These are phyloP conservation scores for Earliella scabrosa DNA, from an alignment of 1,284 basidiomycete genomes.

Conservation along the genomic window DNA sequence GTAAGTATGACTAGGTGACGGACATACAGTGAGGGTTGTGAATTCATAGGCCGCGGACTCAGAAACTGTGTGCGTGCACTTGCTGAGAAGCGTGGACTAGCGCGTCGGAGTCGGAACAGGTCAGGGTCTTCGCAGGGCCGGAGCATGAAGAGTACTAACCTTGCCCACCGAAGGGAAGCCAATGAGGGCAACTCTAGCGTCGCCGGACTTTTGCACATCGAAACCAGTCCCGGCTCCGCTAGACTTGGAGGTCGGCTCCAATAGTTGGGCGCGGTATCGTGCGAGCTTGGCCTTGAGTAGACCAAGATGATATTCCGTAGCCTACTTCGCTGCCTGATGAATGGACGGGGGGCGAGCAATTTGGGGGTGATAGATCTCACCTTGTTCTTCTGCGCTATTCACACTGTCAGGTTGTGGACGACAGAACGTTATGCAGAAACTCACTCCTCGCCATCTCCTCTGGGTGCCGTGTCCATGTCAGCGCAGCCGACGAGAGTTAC, in stretches of 20 bases:
- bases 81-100: slow-evolving; percentile 90
- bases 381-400: slow-evolving; percentile 89
- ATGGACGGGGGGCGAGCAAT: neutral
- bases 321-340: slow-evolving; percentile 51
- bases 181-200: slow-evolving; percentile 92
- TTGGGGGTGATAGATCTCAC: slow-evolving; percentile 40
- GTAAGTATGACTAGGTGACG: neutral
- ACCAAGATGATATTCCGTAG: slow-evolving; percentile 90
- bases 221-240: slow-evolving; percentile 87
- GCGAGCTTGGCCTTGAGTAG: slow-evolving; percentile 91
- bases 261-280: slow-evolving; percentile 87
- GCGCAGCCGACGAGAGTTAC: neutral
- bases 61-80: slow-evolving; percentile 90
- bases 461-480: slow-evolving; percentile 33
- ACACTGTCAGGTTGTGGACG: slow-evolving; percentile 1
- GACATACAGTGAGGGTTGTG: slow-evolving; percentile 83
- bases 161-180: slow-evolving; percentile 96
- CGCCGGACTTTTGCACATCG: slow-evolving; percentile 93
- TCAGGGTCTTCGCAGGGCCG: neutral
- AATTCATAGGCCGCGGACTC: slow-evolving; percentile 95
- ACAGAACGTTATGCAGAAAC: slow-evolving; percentile 37
- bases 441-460: slow-evolving; percentile 95
- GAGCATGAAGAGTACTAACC: slow-evolving; percentile 39
- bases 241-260: slow-evolving; percentile 85
- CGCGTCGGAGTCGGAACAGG: slow-evolving; percentile 1